phyloP scores from a whole-genome alignment of 306 rosid species.

The Coriaria nepalensis region DNA sequence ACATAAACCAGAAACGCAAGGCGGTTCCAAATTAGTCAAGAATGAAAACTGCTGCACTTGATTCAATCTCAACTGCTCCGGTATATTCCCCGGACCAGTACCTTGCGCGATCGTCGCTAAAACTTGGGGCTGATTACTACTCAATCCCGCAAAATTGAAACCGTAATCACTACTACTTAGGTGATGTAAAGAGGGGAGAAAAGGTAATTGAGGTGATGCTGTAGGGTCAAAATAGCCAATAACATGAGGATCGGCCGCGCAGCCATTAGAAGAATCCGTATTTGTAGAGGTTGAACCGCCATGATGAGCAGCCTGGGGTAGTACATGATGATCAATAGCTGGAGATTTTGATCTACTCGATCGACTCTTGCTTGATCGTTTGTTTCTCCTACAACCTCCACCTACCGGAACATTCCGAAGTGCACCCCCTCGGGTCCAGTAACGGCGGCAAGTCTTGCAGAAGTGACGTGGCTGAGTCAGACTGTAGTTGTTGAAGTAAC shows the following conservation, averaged over 20 bases:
- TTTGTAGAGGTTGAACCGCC: slow-evolving; percentile 34
- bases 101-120: slow-evolving; percentile 10
- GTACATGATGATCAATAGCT: slow-evolving; percentile 4
- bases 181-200: slow-evolving; percentile 37
- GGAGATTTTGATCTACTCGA: slow-evolving; percentile 35
- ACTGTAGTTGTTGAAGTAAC: slow-evolving; percentile 79
- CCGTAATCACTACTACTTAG: slow-evolving; percentile 24
- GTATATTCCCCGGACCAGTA: slow-evolving; percentile 17
- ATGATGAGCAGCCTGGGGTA: no score
- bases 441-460: slow-evolving; percentile 81
- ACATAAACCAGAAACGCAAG: slow-evolving; percentile 29
- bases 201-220: slow-evolving; percentile 31
- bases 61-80: slow-evolving; percentile 55
- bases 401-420: slow-evolving; percentile 82
- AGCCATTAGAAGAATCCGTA: slow-evolving; percentile 34
- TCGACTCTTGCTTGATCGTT: slow-evolving; percentile 31
- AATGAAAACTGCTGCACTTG: slow-evolving; percentile 51
- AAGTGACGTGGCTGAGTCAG: slow-evolving; percentile 82
- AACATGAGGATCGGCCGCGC: slow-evolving; percentile 15
- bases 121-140: slow-evolving; percentile 17
- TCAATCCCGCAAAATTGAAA: slow-evolving; percentile 26
- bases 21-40: slow-evolving; percentile 40
- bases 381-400: slow-evolving; percentile 78
- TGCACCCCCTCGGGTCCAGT: slow-evolving; percentile 89
- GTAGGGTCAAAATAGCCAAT: slow-evolving; percentile 27